Percentiles rank a stretch among this genome's conserved stretches.
Conservation (phyloP, 2,329 filamentous ascomycete genomes). For the Teratosphaeria nubilosa region DNA sequence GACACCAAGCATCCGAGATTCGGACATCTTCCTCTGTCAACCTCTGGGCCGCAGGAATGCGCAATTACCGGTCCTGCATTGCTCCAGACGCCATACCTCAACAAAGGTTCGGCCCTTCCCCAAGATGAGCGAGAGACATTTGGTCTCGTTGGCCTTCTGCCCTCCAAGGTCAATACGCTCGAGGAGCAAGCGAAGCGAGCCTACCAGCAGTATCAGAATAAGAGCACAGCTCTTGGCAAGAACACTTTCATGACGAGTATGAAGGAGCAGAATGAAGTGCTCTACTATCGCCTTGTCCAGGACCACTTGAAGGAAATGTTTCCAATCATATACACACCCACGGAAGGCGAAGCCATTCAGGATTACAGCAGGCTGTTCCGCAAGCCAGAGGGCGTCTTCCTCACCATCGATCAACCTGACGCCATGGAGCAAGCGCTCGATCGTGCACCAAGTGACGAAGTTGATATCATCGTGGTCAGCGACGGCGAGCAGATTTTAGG, state of each 20-base stretch:
- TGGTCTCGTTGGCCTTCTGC: constrained; percentile 62
- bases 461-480: constrained; percentile 82
- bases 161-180: constrained; percentile 60
- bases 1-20: constrained; percentile 1
- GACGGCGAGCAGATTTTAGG: constrained; percentile 66
- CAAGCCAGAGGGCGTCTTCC: constrained; percentile 67
- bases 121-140: constrained; percentile 58
- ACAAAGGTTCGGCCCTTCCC: constrained; percentile 75
- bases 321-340: constrained; percentile 81
- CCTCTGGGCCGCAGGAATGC: constrained; percentile 32
- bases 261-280: constrained; percentile 74
- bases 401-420: constrained; percentile 60
- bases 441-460: constrained; percentile 58
- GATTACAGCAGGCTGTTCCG: constrained; percentile 73
- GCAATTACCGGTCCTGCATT: constrained; percentile 39
- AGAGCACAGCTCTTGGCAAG: constrained; percentile 59
- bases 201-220: constrained; percentile 65
- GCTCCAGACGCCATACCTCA: constrained; percentile 59
- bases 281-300: constrained; percentile 69
- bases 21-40: constrained; percentile 29
- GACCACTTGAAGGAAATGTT: constrained; percentile 82
- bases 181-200: constrained; percentile 68
- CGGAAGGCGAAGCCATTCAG: constrained; percentile 78
- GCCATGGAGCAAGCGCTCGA: constrained; percentile 55
- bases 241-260: constrained; percentile 81